phyloP scores from a whole-genome alignment of 2,329 filamentous ascomycete species.

The Aspergillus japonicus region DNA sequence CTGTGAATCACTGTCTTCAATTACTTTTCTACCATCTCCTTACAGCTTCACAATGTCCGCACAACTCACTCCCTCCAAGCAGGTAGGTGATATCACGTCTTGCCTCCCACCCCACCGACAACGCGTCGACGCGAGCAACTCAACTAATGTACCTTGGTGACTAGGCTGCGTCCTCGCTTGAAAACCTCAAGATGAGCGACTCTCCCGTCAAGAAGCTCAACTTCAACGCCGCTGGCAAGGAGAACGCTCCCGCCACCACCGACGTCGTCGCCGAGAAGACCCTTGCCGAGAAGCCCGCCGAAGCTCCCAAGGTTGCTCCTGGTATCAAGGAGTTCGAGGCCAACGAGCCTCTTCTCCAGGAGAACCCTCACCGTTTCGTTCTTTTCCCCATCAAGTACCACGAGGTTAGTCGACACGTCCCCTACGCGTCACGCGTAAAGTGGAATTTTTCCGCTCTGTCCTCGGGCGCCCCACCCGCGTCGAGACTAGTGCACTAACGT shows the following conservation, averaged over 20 bases:
- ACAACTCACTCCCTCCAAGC: conserved; percentile 72
- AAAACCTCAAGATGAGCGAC: conserved; percentile 83
- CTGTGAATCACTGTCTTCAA: conserved; percentile 17
- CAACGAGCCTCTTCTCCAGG: conserved; percentile 86
- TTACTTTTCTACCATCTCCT: neutral
- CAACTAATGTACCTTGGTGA: conserved; percentile 39
- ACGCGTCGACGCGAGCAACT: conserved; percentile 33
- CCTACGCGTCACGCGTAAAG: conserved; percentile 67
- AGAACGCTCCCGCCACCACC: conserved; percentile 65
- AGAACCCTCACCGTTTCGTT: conserved; percentile 95
- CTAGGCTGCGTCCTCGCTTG: conserved; percentile 82
- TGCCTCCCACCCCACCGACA: conserved; percentile 28
- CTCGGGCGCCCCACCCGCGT: conserved; percentile 7
- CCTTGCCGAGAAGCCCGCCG: conserved; percentile 45
- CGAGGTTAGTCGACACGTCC: conserved; percentile 70
- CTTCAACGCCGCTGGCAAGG: conserved; percentile 73
- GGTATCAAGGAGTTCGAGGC: conserved; percentile 67
- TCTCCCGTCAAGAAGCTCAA: conserved; percentile 88
- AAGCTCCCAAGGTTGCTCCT: conserved; percentile 45
- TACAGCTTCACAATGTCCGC: conserved; percentile 63
- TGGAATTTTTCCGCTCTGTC: conserved; percentile 39
- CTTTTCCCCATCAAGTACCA: conserved; percentile 99
- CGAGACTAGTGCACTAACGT: conserved; percentile 39
- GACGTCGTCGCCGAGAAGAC: conserved; percentile 59
- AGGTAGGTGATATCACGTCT: conserved; percentile 55